Conservation (phyloP, 192 early-diverging fungal genomes). For the Bifiguratus adelaidae region DNA sequence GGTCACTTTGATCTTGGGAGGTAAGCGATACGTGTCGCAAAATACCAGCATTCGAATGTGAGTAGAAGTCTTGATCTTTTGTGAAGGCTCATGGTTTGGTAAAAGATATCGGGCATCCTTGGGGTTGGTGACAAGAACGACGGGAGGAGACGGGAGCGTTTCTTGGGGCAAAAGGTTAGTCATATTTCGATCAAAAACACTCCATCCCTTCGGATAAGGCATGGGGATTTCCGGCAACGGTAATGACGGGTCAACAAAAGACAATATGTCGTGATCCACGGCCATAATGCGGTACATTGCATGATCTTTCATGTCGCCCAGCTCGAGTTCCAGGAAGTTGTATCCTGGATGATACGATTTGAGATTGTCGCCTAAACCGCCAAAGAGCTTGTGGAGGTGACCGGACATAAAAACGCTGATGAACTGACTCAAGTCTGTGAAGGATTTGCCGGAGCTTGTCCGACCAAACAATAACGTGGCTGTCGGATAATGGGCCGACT, state of each 20-base stretch:
- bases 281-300: slow-evolving; percentile 76
- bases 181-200: neutral
- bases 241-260: slow-evolving; percentile 65
- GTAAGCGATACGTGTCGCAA: slow-evolving; percentile 29
- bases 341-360: slow-evolving; percentile 48
- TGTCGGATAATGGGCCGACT: slow-evolving; percentile 70
- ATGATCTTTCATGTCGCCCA: slow-evolving; percentile 86
- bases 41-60: slow-evolving; percentile 75
- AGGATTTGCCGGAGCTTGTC: slow-evolving; percentile 41
- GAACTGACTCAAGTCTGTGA: slow-evolving; percentile 40
- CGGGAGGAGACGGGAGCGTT: slow-evolving; percentile 33
- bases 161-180: slow-evolving; percentile 25
- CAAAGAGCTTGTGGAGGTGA: slow-evolving; percentile 70
- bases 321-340: slow-evolving; percentile 73
- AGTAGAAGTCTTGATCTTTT: slow-evolving; percentile 43
- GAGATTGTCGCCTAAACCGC: slow-evolving; percentile 42
- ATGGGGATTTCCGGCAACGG: slow-evolving; percentile 50
- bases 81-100: slow-evolving; percentile 58
- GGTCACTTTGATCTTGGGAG: slow-evolving; percentile 26
- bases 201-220: slow-evolving; percentile 1
- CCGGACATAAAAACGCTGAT: slow-evolving; percentile 79
- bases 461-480: slow-evolving; percentile 67
- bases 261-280: slow-evolving; percentile 78
- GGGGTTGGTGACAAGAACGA: slow-evolving; percentile 80
- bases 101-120: slow-evolving; percentile 73